These are phyloP conservation scores for Ramaria rubella DNA, from an alignment of 768 basidiomycete genomes.

Conservation along the genomic window DNA sequence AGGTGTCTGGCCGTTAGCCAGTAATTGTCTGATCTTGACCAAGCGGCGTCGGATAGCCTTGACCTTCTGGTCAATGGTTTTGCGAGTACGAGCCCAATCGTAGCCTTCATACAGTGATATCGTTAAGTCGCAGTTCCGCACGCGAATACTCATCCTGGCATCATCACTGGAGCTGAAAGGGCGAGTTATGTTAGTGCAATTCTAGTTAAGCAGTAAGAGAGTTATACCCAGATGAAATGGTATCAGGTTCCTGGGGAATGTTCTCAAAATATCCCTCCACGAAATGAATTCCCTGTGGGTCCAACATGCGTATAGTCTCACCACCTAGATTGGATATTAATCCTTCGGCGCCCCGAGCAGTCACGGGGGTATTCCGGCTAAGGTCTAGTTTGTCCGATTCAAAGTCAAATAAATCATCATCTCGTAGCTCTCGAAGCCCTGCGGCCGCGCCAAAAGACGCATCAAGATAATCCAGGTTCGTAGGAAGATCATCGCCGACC, in stretches of 20 bases:
- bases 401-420: slow-evolving; percentile 58
- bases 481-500: slow-evolving; percentile 87
- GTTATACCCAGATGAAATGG: slow-evolving; percentile 36
- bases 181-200: slow-evolving; percentile 9
- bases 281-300: slow-evolving; percentile 53
- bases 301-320: slow-evolving; percentile 79
- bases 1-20: slow-evolving; percentile 83
- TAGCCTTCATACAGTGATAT: slow-evolving; percentile 88
- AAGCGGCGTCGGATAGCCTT: slow-evolving; percentile 82
- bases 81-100: slow-evolving; percentile 85
- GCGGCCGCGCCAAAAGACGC: slow-evolving; percentile 73
- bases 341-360: slow-evolving; percentile 20
- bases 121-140: slow-evolving; percentile 56
- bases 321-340: slow-evolving; percentile 63
- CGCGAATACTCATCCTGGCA: slow-evolving; percentile 44
- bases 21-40: slow-evolving; percentile 84
- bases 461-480: slow-evolving; percentile 82
- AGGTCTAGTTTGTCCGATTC: slow-evolving; percentile 11
- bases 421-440: slow-evolving; percentile 63
- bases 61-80: slow-evolving; percentile 79
- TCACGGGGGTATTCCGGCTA: not conserved
- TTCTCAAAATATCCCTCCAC: slow-evolving; percentile 71
- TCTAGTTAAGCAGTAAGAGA: not conserved
- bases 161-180: slow-evolving; percentile 36
- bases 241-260: slow-evolving; percentile 48